Conservation (phyloP, 306 rosid species). For the Fragaria iinumae region DNA sequence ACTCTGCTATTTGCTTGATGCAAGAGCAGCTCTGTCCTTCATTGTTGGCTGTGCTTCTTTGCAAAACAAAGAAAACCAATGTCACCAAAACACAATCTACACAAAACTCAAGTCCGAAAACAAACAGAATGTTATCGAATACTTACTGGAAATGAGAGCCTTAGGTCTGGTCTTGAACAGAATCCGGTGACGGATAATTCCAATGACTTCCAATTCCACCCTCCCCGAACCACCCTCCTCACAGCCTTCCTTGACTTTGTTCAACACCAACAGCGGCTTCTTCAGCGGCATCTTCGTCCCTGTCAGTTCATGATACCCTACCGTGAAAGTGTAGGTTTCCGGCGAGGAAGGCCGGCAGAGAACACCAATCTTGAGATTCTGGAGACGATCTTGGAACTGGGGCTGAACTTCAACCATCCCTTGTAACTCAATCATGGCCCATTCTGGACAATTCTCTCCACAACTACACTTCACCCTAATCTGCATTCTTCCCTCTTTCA, state of each 20-base stretch:
- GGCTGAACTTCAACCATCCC: slow-evolving; percentile 68
- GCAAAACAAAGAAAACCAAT: not conserved
- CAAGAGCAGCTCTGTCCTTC: slow-evolving; percentile 39
- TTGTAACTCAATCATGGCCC: slow-evolving; percentile 79
- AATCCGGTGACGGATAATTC: slow-evolving; percentile 69
- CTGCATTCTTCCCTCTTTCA: slow-evolving; percentile 41
- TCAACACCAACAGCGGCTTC: slow-evolving; percentile 78
- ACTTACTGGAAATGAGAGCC: slow-evolving; percentile 82
- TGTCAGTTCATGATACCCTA: slow-evolving; percentile 86
- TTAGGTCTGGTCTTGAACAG: slow-evolving; percentile 86
- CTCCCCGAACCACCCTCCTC: slow-evolving; percentile 20
- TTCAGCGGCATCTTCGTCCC: slow-evolving; percentile 74
- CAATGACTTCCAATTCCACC: slow-evolving; percentile 69
- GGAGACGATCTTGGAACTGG: slow-evolving; percentile 50
- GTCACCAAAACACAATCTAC: not conserved
- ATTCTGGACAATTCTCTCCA: slow-evolving; percentile 62
- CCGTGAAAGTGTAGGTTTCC: slow-evolving; percentile 73
- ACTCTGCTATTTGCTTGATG: slow-evolving; percentile 31
- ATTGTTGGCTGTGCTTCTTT: slow-evolving; percentile 53
- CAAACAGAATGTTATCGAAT: not conserved
- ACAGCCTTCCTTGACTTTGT: slow-evolving; percentile 46
- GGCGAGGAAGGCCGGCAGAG: slow-evolving; percentile 79
- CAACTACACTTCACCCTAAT: slow-evolving; percentile 65
- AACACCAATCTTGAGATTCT: slow-evolving; percentile 58
- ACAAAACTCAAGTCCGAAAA: not conserved